Evolutionary conservation across 1,284 basidiomycete species (phyloP), one percentile per base, ranked within the genome.

Genomic region (Kalmanozyma brasiliensis): DNA sequence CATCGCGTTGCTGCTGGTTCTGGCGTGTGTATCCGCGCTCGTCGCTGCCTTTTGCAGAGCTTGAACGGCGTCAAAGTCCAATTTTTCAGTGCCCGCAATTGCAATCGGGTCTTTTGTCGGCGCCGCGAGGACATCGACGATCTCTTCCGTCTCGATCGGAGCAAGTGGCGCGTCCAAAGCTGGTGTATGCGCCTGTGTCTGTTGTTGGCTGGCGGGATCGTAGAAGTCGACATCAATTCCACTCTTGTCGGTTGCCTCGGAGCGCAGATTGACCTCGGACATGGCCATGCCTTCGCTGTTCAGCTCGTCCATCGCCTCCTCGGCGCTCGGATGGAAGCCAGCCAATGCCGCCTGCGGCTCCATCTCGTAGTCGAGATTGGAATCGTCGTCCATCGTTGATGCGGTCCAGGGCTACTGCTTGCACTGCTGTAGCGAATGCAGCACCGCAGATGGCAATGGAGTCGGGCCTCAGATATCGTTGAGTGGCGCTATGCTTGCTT

Each of bases 301-400:
- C 8, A 42, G 44, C 13, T 69, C 60, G 20, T 57, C 62, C 62
- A 70, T 70, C 16, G 40, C 29, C 26, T 64, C 67, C 30, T 64
- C 60, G 3, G 37, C 35, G 26, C 30, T 52, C 22, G 34, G 29
- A 14, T 41, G 59, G 10, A 35, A 26, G 1, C 19, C 37, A 16
- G 46, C 38, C 10, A 46, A 40, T 2, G 37, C 42, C 24, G 52
- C 42, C 34, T 52, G 45, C 9, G 61, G 52, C 19, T 57, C 53
- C 67, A 70, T 70, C 48, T 70, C 67, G 49, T 70, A 70, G 34
- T 70, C 67, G 30, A 40, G 51, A 17, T 61, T 49, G 8, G 56
- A 36, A 34, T 52, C 43, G 16, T 55, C 47, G 30, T 63, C 49
- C 62, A 64, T 70, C n/a, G 14, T 58, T 29, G 26, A 7, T 11